Evolutionary conservation across 805 yeast genomes (phyloP).

Genomic region (Candida railenensis): DNA sequence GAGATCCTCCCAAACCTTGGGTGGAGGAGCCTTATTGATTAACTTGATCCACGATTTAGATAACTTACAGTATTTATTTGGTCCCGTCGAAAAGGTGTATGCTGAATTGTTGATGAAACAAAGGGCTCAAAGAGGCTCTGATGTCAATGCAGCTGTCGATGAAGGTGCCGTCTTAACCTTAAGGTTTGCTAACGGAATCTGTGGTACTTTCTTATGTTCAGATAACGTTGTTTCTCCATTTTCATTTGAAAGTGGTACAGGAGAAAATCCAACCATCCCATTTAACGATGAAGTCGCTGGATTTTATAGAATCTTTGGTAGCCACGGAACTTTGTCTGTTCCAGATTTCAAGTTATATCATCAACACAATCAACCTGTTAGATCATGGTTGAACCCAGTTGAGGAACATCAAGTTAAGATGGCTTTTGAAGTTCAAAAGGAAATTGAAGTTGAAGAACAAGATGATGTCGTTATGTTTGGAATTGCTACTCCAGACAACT

Average conservation of each 20-base stretch:
- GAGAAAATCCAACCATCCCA: constrained; percentile 40
- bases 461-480: constrained; percentile 11
- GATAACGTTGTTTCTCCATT: constrained; percentile 39
- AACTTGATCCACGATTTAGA: constrained; percentile 41
- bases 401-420: constrained; percentile 15
- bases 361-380: constrained; percentile 15
- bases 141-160: constrained; percentile 25
- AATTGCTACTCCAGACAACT: constrained; percentile 30
- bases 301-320: constrained; percentile 36
- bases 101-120: constrained; percentile 34
- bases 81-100: constrained; percentile 35
- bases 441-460: constrained; percentile 4
- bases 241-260: constrained; percentile 38
- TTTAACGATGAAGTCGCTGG: constrained; percentile 27
- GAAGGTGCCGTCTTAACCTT: constrained; percentile 38
- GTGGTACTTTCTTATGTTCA: constrained; percentile 37
- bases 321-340: constrained; percentile 36
- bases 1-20: constrained; percentile 25
- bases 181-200: constrained; percentile 28
- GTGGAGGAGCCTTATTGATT: constrained; percentile 38
- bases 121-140: constrained; percentile 15
- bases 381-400: constrained; percentile 25
- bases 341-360: constrained; percentile 37
- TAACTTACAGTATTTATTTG: constrained; percentile 35
- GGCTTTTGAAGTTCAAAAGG: constrained; percentile 10